Conservation (phyloP, 176 grass and related monocot species). For the sorghum (Sorghum bicolor) region Sorghum_bicolor_NCBIv3 NC_012877.2:59835501-59836000, state of each 20-base stretch:
- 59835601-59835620: conserved; percentile 42
- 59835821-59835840: not conserved
- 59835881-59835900: not conserved
- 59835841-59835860: not conserved
- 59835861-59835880: not conserved
- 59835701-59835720: conserved; percentile 83
- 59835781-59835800: not conserved
- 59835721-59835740: conserved; percentile 62
- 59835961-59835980: not conserved
- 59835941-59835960: not conserved
- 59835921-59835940: not conserved
- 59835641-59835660: not conserved
- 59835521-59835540: not conserved
- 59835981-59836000: not conserved
- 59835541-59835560: not conserved
- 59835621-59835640: conserved; percentile 25
- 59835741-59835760: not conserved
- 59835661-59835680: conserved; percentile 2
- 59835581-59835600: not conserved
- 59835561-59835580: not conserved
- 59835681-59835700: conserved; percentile 64
- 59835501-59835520: not conserved
- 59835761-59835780: not conserved
- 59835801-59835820: not conserved
- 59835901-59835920: not conserved